Conservation (phyloP, 352 stramenopile genomes). For the Elongisporangium undulatum region DNA sequence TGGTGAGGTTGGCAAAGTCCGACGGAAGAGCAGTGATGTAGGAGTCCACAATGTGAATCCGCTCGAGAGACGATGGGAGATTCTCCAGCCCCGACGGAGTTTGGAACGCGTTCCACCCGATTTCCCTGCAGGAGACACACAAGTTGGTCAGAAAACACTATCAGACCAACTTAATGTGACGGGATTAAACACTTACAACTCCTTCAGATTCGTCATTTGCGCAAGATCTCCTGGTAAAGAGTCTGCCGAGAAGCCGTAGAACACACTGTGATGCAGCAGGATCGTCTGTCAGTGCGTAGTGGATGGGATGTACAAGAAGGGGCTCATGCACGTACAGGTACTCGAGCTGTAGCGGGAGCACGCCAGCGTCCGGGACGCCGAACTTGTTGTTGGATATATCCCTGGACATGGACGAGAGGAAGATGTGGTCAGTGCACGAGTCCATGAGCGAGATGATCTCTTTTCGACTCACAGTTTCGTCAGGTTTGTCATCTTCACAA, state of each 20-base stretch:
- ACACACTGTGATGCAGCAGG: neutral
- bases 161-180: neutral
- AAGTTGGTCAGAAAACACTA: neutral
- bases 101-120: constrained; percentile 30
- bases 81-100: constrained; percentile 10
- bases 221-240: neutral
- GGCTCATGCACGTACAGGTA: constrained; percentile 10
- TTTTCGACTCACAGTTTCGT: constrained; percentile 16
- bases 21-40: constrained; percentile 15
- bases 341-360: constrained; percentile 18
- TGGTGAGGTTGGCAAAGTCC: constrained; percentile 15
- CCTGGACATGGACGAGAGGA: constrained; percentile 1
- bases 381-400: constrained; percentile 21
- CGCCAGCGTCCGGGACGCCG: constrained; percentile 6
- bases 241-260: neutral
- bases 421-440: neutral
- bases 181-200: neutral
- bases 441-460: neutral
- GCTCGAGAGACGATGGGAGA: constrained; percentile 19
- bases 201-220: neutral
- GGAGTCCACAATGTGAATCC: constrained; percentile 16
- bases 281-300: neutral
- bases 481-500: constrained; percentile 26
- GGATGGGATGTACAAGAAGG: neutral
- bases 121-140: constrained; percentile 14